phyloP scores from a whole-genome alignment of 345 rosid genomes.

The Linum lewisii region DNA sequence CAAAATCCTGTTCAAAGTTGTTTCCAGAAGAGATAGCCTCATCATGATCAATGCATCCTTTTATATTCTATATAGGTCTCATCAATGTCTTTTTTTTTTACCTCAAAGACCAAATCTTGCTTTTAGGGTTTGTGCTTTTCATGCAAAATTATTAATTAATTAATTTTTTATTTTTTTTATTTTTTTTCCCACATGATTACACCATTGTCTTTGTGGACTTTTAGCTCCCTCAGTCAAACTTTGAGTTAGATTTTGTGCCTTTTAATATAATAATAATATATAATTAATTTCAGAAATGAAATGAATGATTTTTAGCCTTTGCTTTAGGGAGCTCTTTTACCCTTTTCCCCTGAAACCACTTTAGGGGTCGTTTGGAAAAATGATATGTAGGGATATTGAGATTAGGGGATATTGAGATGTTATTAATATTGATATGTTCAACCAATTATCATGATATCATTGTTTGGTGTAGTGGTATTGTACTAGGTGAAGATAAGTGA shows the following conservation, averaged over 20 bases:
- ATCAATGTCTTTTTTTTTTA: background rate
- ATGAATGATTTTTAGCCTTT: slow-evolving; percentile 22
- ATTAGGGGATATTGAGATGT: too few relatives aligned
- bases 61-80: slow-evolving; percentile 1
- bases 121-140: slow-evolving; percentile 8
- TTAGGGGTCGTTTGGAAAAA: too few relatives aligned
- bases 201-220: slow-evolving; percentile 8
- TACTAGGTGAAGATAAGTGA: too few relatives aligned
- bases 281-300: too few relatives aligned
- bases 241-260: slow-evolving; percentile 7
- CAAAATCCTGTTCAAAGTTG: background rate
- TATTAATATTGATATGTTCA: too few relatives aligned
- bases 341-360: too few relatives aligned
- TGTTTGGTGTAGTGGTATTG: too few relatives aligned
- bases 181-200: slow-evolving; percentile 12
- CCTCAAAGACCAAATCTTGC: slow-evolving; percentile 1
- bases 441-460: too few relatives aligned
- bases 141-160: background rate
- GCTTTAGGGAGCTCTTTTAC: slow-evolving; percentile 14
- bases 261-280: slow-evolving; percentile 13
- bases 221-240: slow-evolving; percentile 21
- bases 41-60: background rate
- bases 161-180: too few relatives aligned
- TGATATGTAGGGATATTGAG: too few relatives aligned
- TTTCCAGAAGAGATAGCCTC: background rate